Conservation (phyloP, 331 rosid genomes). For the Spiraea crenata region DNA sequence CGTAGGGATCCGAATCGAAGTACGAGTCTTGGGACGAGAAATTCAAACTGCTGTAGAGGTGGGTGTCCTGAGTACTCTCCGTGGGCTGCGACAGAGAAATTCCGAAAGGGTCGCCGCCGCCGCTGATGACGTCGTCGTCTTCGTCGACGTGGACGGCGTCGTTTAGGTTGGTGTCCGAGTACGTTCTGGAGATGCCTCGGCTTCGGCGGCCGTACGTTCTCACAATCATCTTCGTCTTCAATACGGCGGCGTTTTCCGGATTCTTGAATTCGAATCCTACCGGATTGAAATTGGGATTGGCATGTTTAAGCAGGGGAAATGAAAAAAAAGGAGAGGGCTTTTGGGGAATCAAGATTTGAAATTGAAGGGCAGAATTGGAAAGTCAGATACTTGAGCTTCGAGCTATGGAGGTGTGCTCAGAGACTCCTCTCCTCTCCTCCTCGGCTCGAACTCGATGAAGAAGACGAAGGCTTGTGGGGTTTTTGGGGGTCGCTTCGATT, state of each 20-base stretch:
- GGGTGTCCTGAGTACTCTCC: slow-evolving; percentile 38
- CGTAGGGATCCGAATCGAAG: slow-evolving; percentile 66
- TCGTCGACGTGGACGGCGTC: slow-evolving; percentile 40
- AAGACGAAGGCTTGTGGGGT: not conserved
- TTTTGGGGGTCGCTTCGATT: slow-evolving; percentile 13
- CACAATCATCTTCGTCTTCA: slow-evolving; percentile 34
- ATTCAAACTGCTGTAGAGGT: slow-evolving; percentile 36
- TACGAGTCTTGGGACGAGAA: slow-evolving; percentile 74
- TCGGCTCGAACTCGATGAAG: no score
- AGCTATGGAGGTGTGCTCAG: not conserved
- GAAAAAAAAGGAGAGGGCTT: not conserved
- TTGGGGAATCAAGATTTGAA: slow-evolving; percentile 3
- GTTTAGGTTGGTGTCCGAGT: slow-evolving; percentile 31
- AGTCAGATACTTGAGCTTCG: not conserved
- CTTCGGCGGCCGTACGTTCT: slow-evolving; percentile 54
- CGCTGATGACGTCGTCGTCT: not conserved
- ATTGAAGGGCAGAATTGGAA: slow-evolving; percentile 11
- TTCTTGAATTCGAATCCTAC: no score
- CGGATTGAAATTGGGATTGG: not conserved
- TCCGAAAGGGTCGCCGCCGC: not conserved
- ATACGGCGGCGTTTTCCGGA: slow-evolving; percentile 10
- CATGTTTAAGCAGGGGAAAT: not conserved
- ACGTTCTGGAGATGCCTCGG: slow-evolving; percentile 39
- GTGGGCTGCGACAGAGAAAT: slow-evolving; percentile 17
- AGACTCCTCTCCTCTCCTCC: no score